phyloP scores from a whole-genome alignment of 148 eudicot species.

The Diospyros kaki region DNA sequence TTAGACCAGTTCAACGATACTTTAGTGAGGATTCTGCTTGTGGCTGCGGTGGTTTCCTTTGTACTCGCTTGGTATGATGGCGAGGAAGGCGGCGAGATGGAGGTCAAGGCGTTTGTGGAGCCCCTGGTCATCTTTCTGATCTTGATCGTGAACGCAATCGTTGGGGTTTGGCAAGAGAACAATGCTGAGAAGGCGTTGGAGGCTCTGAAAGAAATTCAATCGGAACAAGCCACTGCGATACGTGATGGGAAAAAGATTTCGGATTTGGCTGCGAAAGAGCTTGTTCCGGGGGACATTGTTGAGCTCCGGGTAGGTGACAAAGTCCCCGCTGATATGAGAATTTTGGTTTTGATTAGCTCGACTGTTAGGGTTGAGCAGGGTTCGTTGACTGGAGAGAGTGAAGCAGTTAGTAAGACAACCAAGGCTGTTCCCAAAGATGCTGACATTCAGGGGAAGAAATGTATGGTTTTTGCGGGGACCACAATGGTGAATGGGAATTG shows the following conservation, averaged over 20 bases:
- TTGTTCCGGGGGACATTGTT: neutral
- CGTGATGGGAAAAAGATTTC: constrained; percentile 16
- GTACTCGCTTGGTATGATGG: neutral
- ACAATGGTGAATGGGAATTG: neutral
- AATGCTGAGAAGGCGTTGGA: constrained; percentile 33
- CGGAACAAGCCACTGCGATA: constrained; percentile 19
- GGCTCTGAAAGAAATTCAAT: constrained; percentile 26
- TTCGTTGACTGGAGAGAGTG: neutral
- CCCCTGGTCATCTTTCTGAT: constrained; percentile 25
- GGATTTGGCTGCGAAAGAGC: constrained; percentile 21
- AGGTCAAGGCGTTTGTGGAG: constrained; percentile 8
- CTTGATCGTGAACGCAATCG: constrained; percentile 25
- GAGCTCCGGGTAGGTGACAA: neutral
- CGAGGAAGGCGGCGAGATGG: neutral
- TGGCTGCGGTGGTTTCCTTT: neutral
- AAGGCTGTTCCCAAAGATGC: neutral
- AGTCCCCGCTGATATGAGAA: neutral
- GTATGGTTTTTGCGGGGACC: neutral
- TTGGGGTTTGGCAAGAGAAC: constrained; percentile 30
- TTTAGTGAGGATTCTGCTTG: neutral
- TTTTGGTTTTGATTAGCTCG: neutral
- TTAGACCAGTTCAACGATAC: neutral
- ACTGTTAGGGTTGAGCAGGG: neutral
- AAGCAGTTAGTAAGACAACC: neutral
- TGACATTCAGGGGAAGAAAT: neutral